Percentiles rank a stretch among this genome's conserved stretches.
phyloP scores from a whole-genome alignment of 2,329 filamentous ascomycete species.

The Sporothrix pallida region DNA sequence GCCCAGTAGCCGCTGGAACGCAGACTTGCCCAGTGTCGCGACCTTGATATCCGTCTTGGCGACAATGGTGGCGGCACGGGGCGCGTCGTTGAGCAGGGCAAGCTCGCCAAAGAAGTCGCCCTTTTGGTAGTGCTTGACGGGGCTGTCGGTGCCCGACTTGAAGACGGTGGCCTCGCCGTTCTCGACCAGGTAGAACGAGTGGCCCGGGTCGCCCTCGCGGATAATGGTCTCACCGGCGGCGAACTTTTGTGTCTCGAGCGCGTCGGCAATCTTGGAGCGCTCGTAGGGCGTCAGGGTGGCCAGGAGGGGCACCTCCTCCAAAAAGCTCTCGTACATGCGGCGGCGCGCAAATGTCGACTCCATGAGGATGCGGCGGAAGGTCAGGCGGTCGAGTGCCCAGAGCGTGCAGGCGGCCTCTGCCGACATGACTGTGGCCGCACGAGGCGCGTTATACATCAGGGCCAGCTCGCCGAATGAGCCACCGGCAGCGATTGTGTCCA shows the following conservation, averaged over 20 bases:
- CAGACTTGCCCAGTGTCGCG: constrained; percentile 87
- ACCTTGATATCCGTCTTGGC: constrained; percentile 89
- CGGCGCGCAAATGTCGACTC: constrained; percentile 95
- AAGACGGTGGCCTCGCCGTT: constrained; percentile 84
- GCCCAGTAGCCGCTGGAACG: constrained; percentile 90
- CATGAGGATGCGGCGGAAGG: constrained; percentile 97
- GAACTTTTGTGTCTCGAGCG: constrained; percentile 88
- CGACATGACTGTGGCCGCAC: constrained; percentile 90
- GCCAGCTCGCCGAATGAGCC: constrained; percentile 96
- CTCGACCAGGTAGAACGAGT: constrained; percentile 91
- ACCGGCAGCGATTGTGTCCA: constrained; percentile 81
- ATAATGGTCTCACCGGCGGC: constrained; percentile 83
- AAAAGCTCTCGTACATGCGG: constrained; percentile 95
- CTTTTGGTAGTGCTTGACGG: constrained; percentile 82
- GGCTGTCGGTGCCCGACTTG: constrained; percentile 72
- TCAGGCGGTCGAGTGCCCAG: constrained; percentile 94
- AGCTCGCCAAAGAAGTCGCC: constrained; percentile 98
- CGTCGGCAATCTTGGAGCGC: constrained; percentile 95
- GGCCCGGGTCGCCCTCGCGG: constrained; percentile 85
- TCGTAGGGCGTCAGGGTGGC: constrained; percentile 87
- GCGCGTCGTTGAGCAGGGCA: constrained; percentile 89
- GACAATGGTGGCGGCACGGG: constrained; percentile 86
- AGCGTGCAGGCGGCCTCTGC: constrained; percentile 78
- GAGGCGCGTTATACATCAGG: constrained; percentile 97
- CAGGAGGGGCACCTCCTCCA: constrained; percentile 90